Evolutionary conservation across 2,329 filamentous ascomycete genomes (phyloP).

Genomic region (Didymosphaeria variabile): DNA sequence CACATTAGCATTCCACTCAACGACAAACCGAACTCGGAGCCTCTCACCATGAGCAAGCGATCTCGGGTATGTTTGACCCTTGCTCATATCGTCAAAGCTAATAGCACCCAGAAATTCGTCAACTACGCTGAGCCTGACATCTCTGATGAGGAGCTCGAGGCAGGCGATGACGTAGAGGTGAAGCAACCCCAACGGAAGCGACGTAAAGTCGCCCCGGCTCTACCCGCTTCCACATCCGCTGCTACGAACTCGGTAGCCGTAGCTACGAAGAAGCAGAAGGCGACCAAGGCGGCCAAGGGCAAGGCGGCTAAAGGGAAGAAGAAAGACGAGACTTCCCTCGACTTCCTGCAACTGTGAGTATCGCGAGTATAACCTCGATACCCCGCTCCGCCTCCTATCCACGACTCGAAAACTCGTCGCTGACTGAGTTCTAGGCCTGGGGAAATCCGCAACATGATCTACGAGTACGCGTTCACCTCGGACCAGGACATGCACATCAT

Average conservation of each 20-base stretch:
- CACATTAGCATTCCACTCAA: too few relatives aligned
- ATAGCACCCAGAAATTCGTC: neutral
- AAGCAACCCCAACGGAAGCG: neutral
- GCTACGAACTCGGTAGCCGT: neutral
- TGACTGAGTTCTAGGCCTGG: neutral
- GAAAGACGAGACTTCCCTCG: neutral
- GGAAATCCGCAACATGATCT: conserved; percentile 3
- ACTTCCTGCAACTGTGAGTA: conserved; percentile 1
- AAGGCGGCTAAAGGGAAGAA: neutral
- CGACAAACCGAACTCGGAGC: too few relatives aligned
- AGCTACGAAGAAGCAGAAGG: neutral
- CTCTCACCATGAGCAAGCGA: neutral
- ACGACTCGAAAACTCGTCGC: neutral
- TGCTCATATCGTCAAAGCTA: neutral
- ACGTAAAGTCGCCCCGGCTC: neutral
- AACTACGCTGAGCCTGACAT: neutral
- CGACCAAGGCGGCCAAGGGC: neutral
- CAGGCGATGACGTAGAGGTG: neutral
- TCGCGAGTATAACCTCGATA: neutral
- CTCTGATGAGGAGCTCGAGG: neutral
- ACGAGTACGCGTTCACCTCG: conserved; percentile 1
- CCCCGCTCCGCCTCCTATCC: too few relatives aligned
- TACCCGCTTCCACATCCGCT: neutral
- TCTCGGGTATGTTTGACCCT: neutral
- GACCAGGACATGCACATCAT: neutral